Evolutionary conservation across 371 early-diverging fungal species (phyloP), one percentile per base, ranked within the genome.

Genomic region (Mucor velutinosus): DNA sequence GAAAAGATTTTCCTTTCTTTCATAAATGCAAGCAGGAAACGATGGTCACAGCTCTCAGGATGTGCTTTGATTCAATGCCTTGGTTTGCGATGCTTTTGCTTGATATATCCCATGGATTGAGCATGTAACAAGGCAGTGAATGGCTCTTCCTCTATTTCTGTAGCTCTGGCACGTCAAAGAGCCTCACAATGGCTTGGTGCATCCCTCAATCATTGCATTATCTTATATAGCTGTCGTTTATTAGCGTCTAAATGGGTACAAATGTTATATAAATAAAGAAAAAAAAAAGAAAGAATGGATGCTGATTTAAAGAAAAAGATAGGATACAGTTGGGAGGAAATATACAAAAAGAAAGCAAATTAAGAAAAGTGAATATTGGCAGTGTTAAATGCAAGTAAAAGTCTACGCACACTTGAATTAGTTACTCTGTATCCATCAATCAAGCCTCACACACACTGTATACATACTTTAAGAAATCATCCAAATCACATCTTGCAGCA

Each of bases 401-500:
- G 81, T 67, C 87, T 91, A 70, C 0, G 12, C 12, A 35, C 45
- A 41, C 49, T 57, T 63, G 11, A 58, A 53, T 32, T 37, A 8
- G 25, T 49, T 29, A 14, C 39, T 30, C 33, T 5, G 33, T 2
- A 43, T 7, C 21, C 14, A 35, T 12, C 19, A n/a, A 45, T n/a
- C 21, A n/a, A n/a, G n/a, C n/a, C n/a, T n/a, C n/a, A n/a, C n/a
- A 1, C 29, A 37, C 17, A n/a, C 19, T 1, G 15, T 5, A n/a
- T 14, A 73, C 81, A 77, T 75, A 87, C 87, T 84, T 87, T 56
- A 99, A 77, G 75, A 94, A 97, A 71, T 97, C 97, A 66, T 96
- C 95, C 67, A 93, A 82, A 73, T 93, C 95, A 90, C 95, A 91
- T 84, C 95, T 96, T 57, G 94, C 83, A 7, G 97, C 93, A 74